Base-by-base conservation (phyloP, 495 filamentous ascomycete genomes). In the Penicillium parvum region DNA sequence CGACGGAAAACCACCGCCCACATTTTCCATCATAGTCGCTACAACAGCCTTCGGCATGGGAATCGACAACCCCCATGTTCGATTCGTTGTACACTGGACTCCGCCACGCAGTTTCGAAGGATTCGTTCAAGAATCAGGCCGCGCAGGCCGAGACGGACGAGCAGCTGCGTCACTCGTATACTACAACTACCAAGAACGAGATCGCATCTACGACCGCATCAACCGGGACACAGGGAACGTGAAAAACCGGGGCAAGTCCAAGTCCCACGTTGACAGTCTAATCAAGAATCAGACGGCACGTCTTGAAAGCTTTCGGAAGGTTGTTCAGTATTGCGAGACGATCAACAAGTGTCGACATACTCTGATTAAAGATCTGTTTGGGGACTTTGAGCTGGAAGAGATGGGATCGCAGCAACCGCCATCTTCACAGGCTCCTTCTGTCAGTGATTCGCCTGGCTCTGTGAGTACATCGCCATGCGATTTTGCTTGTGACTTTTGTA, bases 31-130 rank as follows among this genome's bases (percentile, higher is more conserved):
- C 35, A 90, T 96, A 32, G 86, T 96, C 28, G 91, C 91, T 4
- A 96, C 91, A 0, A 96, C 88, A 3, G 91, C 91, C 0, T 96
- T 96, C 48, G 91, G 91, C 5, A 96, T 98, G 91, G 91, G 91
- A 3, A 96, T 98, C 52, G 90, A 96, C 55, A 96, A 95, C 63
- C 78, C 90, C 20, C 82, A 92, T 52, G 91, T 97, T 11, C 80
- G 90, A 3, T 96, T 96, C 53, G 88, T 97, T 2, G 78, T 94
- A 3, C 91, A 97, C 61, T 96, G 90, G 90, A 83, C 85, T 39
- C 69, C 95, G 11, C 87, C 90, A 8, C 92, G 91, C 55, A 88
- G 82, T 21, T 95, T 96, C 59, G 91, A 96, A 61, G 89, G 90
- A 2, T 95, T 88, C 47, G 96, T 96, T 48, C 91, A 97, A 65